These are phyloP conservation scores for Penicillium desertorum DNA, from an alignment of 495 filamentous ascomycete species.

Conservation along the genomic window DNA sequence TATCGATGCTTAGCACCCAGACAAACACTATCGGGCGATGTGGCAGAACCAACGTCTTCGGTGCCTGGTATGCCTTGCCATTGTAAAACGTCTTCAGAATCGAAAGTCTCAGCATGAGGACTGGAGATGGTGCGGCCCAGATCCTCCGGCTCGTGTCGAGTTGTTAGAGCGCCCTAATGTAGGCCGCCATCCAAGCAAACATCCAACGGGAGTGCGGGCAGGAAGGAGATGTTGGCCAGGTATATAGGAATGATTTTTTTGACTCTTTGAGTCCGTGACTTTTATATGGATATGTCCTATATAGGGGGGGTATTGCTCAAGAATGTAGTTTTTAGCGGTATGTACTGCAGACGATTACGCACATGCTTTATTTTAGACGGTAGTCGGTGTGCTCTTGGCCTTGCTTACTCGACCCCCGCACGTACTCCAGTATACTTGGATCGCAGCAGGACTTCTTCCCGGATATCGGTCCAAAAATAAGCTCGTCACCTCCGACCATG, in stretches of 20 bases:
- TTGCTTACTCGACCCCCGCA: too few relatives aligned
- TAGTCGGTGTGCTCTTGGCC: too few relatives aligned
- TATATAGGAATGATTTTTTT: not conserved
- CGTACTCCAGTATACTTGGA: too few relatives aligned
- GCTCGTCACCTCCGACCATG: too few relatives aligned
- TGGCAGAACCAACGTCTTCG: not conserved
- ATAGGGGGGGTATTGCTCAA: too few relatives aligned
- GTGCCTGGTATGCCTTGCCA: not conserved
- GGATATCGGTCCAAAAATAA: too few relatives aligned
- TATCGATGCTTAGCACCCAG: not conserved
- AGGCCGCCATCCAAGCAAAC: constrained; percentile 15
- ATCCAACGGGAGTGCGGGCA: constrained; percentile 10
- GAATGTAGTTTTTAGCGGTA: too few relatives aligned
- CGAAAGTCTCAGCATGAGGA: constrained; percentile 1
- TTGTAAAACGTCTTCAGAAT: constrained; percentile 2
- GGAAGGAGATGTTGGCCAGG: constrained; percentile 15
- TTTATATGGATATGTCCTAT: too few relatives aligned
- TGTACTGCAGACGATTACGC: too few relatives aligned
- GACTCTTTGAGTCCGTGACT: not conserved
- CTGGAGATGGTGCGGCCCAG: not conserved
- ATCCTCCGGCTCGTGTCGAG: constrained; percentile 3
- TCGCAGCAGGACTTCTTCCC: too few relatives aligned
- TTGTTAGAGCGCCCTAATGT: constrained; percentile 6
- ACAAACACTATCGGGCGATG: not conserved
- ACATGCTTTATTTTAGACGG: too few relatives aligned